Conservation (phyloP, 1,139 yeast genomes). For the Meyerozyma athensensis region DNA sequence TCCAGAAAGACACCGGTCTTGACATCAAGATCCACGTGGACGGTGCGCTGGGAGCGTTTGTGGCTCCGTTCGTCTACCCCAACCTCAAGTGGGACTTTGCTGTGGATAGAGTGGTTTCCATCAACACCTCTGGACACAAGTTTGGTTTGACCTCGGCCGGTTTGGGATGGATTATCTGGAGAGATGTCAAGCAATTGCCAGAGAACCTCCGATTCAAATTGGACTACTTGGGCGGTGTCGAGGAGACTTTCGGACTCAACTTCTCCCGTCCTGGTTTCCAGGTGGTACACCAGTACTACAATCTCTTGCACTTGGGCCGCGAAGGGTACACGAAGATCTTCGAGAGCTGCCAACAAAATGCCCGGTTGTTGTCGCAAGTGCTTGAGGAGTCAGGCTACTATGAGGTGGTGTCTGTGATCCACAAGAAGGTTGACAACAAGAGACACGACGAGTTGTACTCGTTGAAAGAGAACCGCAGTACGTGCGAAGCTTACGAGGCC, state of each 20-base stretch:
- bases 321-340: constrained; percentile 67
- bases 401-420: constrained; percentile 74
- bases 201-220: constrained; percentile 68
- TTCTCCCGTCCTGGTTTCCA: constrained; percentile 93
- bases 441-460: constrained; percentile 18
- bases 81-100: constrained; percentile 79
- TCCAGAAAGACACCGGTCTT: constrained; percentile 62
- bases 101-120: constrained; percentile 70
- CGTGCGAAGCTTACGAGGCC: constrained; percentile 49
- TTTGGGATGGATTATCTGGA: constrained; percentile 90
- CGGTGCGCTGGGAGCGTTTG: constrained; percentile 89
- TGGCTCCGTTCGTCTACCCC: constrained; percentile 80
- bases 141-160: constrained; percentile 90
- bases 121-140: constrained; percentile 93
- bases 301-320: constrained; percentile 64
- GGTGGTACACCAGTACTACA: constrained; percentile 81
- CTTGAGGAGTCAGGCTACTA: constrained; percentile 64
- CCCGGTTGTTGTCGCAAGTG: constrained; percentile 62
- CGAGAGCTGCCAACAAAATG: constrained; percentile 59
- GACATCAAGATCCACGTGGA: constrained; percentile 85
- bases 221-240: constrained; percentile 84
- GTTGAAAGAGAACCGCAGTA: constrained; percentile 15
- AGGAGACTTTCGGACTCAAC: constrained; percentile 80
- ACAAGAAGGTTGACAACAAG: constrained; percentile 38
- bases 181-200: constrained; percentile 60